phyloP scores from a whole-genome alignment of 768 basidiomycete genomes.

The Chlorophyllum brunneum region DNA sequence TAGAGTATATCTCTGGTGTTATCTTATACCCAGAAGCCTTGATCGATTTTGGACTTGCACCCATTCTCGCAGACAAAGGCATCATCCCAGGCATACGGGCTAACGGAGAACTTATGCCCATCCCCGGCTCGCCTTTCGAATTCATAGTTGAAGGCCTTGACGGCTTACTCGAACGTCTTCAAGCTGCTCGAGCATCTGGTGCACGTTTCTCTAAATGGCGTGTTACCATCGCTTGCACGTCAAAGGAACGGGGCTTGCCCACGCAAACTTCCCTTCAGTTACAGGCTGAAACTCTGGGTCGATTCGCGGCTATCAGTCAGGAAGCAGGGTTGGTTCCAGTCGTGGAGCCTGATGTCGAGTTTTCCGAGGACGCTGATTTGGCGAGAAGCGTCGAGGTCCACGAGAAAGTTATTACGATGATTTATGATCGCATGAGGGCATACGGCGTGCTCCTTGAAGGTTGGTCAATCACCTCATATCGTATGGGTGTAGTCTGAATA shows the following conservation, averaged over 20 bases:
- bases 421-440: conserved; percentile 39
- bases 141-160: conserved; percentile 49
- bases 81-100: conserved; percentile 50
- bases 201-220: conserved; percentile 52
- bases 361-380: conserved; percentile 43
- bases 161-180: conserved; percentile 36
- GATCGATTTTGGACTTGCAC: conserved; percentile 45
- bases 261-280: conserved; percentile 37
- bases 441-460: conserved; percentile 50
- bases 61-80: conserved; percentile 36
- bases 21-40: conserved; percentile 49
- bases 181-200: conserved; percentile 39
- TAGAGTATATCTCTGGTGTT: conserved; percentile 48
- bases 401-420: conserved; percentile 39
- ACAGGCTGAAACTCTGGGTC: conserved; percentile 44
- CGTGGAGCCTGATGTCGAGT: conserved; percentile 51
- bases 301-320: conserved; percentile 48
- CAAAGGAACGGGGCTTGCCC: conserved; percentile 30
- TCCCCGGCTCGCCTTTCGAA: conserved; percentile 41
- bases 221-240: conserved; percentile 43
- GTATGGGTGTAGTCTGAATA: background rate
- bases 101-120: conserved; percentile 42
- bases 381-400: conserved; percentile 43
- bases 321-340: conserved; percentile 50
- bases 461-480: conserved; percentile 9